Percentiles rank a stretch among this genome's conserved stretches.
Evolutionary conservation across 2,329 filamentous ascomycete species (phyloP).

Genomic region (Ampelomyces quisqualis): DNA sequence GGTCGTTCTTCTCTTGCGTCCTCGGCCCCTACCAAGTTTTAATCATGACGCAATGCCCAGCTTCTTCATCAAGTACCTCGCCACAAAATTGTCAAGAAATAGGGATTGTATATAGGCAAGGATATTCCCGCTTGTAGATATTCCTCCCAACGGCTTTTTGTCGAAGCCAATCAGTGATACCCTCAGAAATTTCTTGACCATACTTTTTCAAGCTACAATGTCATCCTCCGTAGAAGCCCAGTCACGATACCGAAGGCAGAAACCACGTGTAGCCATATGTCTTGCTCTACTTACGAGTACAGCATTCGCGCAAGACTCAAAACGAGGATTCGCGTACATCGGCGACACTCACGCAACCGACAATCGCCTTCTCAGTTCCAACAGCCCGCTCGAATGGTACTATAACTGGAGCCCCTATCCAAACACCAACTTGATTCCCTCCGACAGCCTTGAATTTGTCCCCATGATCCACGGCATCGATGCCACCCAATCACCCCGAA

Average conservation of each 20-base stretch:
- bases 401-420: slow-evolving; percentile 69
- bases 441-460: slow-evolving; percentile 65
- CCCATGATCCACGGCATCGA: slow-evolving; percentile 75
- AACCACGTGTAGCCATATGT: slow-evolving; percentile 1
- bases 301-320: slow-evolving; percentile 48
- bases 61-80: slow-evolving; percentile 25
- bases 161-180: background rate
- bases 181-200: background rate
- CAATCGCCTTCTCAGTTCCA: slow-evolving; percentile 67
- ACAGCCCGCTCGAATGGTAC: slow-evolving; percentile 73
- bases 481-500: slow-evolving; percentile 46
- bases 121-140: slow-evolving; percentile 4
- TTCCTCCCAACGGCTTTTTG: background rate
- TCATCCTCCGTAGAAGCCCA: slow-evolving; percentile 3
- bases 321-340: slow-evolving; percentile 73
- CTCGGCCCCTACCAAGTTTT: slow-evolving; percentile 30
- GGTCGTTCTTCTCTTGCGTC: slow-evolving; percentile 11
- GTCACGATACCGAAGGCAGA: slow-evolving; percentile 4
- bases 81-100: slow-evolving; percentile 10
- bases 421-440: slow-evolving; percentile 55
- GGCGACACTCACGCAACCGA: slow-evolving; percentile 55
- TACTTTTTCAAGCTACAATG: background rate
- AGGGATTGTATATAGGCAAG: slow-evolving; percentile 12
- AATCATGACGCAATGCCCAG: slow-evolving; percentile 39
- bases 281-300: slow-evolving; percentile 12